Percentiles rank a stretch among this genome's conserved stretches.
Evolutionary conservation across 345 rosid genomes (phyloP).

Genomic region (Aegle marmelos): DNA sequence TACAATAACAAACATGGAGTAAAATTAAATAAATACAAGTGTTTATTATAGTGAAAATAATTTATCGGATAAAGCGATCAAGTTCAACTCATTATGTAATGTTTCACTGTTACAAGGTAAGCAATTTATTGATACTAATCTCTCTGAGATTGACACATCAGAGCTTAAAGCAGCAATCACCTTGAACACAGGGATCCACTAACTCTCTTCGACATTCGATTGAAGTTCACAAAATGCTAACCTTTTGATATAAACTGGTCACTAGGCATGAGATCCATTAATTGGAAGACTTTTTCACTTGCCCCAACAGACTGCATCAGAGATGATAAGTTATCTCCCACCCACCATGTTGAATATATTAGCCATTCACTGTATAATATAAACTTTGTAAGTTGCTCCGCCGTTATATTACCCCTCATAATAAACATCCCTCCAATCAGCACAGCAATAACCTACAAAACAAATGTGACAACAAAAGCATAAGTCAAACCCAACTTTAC

Average conservation of each 20-base stretch:
- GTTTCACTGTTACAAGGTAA: neutral
- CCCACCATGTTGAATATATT: constrained; percentile 97
- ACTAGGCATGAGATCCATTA: constrained; percentile 93
- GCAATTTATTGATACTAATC: neutral
- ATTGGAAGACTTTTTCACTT: constrained; percentile 94
- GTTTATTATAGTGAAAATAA: neutral
- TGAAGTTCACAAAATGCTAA: constrained; percentile 30
- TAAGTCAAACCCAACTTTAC: neutral
- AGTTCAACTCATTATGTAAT: neutral
- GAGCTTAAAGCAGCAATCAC: constrained; percentile 11
- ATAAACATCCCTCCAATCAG: constrained; percentile 86
- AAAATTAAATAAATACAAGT: neutral
- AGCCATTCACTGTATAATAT: constrained; percentile 95
- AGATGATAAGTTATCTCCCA: constrained; percentile 84
- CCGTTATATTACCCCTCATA: constrained; percentile 78
- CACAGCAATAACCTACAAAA: constrained; percentile 78
- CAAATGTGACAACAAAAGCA: constrained; percentile 11
- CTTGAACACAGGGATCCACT: neutral
- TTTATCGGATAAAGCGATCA: neutral
- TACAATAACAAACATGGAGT: neutral
- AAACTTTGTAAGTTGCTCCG: constrained; percentile 93
- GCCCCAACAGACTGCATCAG: constrained; percentile 99
- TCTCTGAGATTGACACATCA: neutral
- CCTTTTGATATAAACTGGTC: constrained; percentile 78
- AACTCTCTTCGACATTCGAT: neutral